phyloP scores from a whole-genome alignment of 176 grass and related monocot genomes.

The Zea luxurians region DNA sequence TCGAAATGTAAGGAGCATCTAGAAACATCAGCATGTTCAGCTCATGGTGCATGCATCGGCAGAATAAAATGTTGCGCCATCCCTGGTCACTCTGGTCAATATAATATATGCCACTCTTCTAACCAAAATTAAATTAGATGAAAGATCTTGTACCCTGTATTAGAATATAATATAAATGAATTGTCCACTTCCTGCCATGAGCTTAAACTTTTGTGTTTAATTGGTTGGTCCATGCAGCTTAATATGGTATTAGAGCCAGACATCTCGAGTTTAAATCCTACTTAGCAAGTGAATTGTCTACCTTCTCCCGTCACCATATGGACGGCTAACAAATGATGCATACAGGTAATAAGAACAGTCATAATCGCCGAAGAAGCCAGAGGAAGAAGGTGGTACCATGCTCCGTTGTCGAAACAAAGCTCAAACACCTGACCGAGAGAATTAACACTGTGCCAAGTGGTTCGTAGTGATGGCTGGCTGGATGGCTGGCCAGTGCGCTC shows the following conservation, averaged over 20 bases:
- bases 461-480: neutral
- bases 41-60: neutral
- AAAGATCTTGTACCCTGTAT: too few relatives aligned
- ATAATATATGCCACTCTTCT: neutral
- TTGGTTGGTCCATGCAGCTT: too few relatives aligned
- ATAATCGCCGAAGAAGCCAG: neutral
- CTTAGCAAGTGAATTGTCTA: too few relatives aligned
- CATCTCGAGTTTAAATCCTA: too few relatives aligned
- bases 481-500: too few relatives aligned
- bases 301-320: too few relatives aligned
- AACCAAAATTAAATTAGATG: neutral
- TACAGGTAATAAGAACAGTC: neutral
- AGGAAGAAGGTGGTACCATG: conserved; percentile 32
- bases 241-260: too few relatives aligned
- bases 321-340: neutral
- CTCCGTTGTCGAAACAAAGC: neutral
- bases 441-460: neutral
- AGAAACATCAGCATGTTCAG: neutral
- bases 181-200: too few relatives aligned
- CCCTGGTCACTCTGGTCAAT: neutral
- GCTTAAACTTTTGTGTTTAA: too few relatives aligned
- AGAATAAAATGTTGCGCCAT: too few relatives aligned
- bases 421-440: conserved; percentile 13
- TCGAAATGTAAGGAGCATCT: neutral
- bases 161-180: too few relatives aligned